A percentile compares a stretch with the other conserved stretches of the same genome.
Conservation (phyloP, 176 grass and related monocot species). For the Lolium multiflorum region DNA sequence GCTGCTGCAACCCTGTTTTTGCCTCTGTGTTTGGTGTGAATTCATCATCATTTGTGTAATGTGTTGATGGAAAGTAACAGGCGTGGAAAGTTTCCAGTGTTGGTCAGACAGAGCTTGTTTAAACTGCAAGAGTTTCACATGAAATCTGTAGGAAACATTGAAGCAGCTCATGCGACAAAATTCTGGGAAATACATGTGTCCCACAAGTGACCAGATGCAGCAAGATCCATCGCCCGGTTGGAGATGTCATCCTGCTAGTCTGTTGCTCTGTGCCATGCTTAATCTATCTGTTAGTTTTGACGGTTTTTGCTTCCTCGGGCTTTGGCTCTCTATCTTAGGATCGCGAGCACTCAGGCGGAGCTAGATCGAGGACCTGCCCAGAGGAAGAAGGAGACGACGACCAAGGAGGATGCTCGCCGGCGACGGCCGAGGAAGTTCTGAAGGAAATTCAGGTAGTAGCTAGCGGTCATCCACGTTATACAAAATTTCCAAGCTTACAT, state of each 20-base stretch:
- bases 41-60: slow-evolving; percentile 11
- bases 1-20: neutral
- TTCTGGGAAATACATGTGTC: neutral
- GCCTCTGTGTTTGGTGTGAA: too few species aligned
- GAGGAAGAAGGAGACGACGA: too few species aligned
- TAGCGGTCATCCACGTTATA: too few species aligned
- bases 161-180: neutral
- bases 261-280: neutral
- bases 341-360: too few species aligned
- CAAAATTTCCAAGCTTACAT: too few species aligned
- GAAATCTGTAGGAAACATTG: neutral
- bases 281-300: neutral
- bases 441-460: too few species aligned
- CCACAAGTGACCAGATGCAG: neutral
- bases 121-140: neutral
- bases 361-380: too few species aligned
- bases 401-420: too few species aligned
- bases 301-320: neutral
- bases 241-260: neutral
- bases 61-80: neutral
- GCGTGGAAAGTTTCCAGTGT: neutral
- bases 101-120: too few species aligned
- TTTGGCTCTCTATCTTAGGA: too few species aligned
- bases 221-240: neutral
- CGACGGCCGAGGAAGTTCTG: too few species aligned